Conservation (phyloP, 331 rosid genomes). For the Pyrus hybrid region DNA sequence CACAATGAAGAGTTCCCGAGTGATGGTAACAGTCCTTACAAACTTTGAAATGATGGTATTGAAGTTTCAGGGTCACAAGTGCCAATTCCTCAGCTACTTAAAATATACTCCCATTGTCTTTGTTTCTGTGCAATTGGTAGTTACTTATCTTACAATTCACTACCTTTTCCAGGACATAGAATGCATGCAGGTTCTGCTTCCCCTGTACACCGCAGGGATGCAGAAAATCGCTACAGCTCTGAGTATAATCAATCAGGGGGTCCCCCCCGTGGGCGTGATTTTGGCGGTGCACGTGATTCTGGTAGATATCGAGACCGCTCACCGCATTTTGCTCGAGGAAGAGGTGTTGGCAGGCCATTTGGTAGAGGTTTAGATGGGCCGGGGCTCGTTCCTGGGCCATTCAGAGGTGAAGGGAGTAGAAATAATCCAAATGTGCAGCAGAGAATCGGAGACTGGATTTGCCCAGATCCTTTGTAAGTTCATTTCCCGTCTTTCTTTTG, state of each 20-base stretch:
- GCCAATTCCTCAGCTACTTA: constrained; percentile 26
- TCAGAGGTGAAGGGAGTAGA: constrained; percentile 71
- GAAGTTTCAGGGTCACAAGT: constrained; percentile 37
- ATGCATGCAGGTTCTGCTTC: constrained; percentile 84
- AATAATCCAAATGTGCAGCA: constrained; percentile 91
- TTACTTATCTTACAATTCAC: constrained; percentile 36
- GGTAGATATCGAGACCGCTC: constrained; percentile 74
- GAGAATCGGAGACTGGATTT: constrained; percentile 90
- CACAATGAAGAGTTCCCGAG: not conserved
- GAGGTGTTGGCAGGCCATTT: constrained; percentile 57
- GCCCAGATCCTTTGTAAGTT: constrained; percentile 73
- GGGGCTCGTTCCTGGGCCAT: constrained; percentile 48
- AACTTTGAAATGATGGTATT: constrained; percentile 38
- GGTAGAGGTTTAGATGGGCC: constrained; percentile 69
- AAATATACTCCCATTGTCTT: constrained; percentile 23
- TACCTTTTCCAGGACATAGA: constrained; percentile 91
- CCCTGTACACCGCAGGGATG: constrained; percentile 68
- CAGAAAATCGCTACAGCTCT: constrained; percentile 50
- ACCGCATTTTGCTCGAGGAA: constrained; percentile 64
- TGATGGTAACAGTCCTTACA: constrained; percentile 42
- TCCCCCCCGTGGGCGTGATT: constrained; percentile 48
- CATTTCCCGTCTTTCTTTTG: constrained; percentile 3
- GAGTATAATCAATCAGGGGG: constrained; percentile 40
- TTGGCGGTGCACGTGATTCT: constrained; percentile 53
- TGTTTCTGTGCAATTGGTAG: constrained; percentile 19